These are phyloP conservation scores for Dryadomyces quercivorus DNA, from an alignment of 2,329 filamentous ascomycete species.

Conservation along the genomic window DNA sequence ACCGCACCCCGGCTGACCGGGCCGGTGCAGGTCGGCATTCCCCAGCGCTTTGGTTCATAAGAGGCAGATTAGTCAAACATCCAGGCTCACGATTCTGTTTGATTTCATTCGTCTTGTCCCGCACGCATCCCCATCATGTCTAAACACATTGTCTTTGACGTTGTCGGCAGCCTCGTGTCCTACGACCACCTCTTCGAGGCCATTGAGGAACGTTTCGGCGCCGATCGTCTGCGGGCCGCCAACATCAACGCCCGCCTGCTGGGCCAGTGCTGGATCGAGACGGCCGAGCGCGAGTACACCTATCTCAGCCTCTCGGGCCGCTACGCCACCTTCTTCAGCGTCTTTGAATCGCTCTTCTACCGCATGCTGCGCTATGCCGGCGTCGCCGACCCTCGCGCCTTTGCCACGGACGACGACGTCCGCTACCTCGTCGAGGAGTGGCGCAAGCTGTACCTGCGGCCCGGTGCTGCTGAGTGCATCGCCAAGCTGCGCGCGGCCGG, in stretches of 20 bases:
- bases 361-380: constrained; percentile 28
- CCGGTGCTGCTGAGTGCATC: constrained; percentile 26
- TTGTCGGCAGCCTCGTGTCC: constrained; percentile 34
- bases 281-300: constrained; percentile 32
- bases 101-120: no score
- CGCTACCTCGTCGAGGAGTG: constrained; percentile 24
- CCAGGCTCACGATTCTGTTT: no score
- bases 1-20: no score
- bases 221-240: constrained; percentile 19
- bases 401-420: constrained; percentile 28
- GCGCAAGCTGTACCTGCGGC: constrained; percentile 18
- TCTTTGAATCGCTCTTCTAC: constrained; percentile 30
- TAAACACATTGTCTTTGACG: constrained; percentile 32
- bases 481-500: constrained; percentile 26
- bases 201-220: constrained; percentile 26
- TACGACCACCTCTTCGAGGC: constrained; percentile 27
- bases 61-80: no score
- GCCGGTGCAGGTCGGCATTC: no score
- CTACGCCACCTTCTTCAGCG: constrained; percentile 25
- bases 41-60: no score
- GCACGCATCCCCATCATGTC: neutral
- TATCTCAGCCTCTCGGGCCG: constrained; percentile 28
- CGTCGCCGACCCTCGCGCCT: constrained; percentile 22
- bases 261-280: constrained; percentile 30
- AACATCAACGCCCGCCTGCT: constrained; percentile 26